phyloP scores from a whole-genome alignment of 805 yeast species.

The Metschnikowia gelsemii region DNA sequence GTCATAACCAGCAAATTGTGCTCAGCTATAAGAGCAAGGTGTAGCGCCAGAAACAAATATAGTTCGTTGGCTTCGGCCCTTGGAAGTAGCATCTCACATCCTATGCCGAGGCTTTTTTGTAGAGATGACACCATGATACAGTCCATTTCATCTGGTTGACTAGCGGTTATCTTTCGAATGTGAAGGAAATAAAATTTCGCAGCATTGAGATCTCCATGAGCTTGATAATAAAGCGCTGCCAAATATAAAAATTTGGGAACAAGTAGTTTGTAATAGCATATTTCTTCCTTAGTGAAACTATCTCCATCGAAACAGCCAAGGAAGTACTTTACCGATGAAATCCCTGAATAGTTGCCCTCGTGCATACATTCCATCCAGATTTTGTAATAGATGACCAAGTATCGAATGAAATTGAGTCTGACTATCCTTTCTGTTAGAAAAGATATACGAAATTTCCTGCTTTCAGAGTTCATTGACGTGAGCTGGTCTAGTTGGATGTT shows the following conservation, averaged over 20 bases:
- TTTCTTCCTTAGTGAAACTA: slow-evolving; percentile 39
- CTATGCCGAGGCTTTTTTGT: slow-evolving; percentile 24
- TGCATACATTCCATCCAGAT: slow-evolving; percentile 36
- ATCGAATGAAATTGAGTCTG: slow-evolving; percentile 29
- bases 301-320: slow-evolving; percentile 37
- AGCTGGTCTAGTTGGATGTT: slow-evolving; percentile 13
- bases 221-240: slow-evolving; percentile 41
- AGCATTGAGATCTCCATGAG: slow-evolving; percentile 32
- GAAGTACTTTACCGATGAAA: slow-evolving; percentile 31
- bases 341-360: slow-evolving; percentile 23
- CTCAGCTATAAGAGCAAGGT: slow-evolving; percentile 17
- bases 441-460: slow-evolving; percentile 9
- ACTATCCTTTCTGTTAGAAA: slow-evolving; percentile 19
- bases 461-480: slow-evolving; percentile 1
- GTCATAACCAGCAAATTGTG: slow-evolving; percentile 1
- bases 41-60: slow-evolving; percentile 29
- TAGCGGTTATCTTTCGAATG: slow-evolving; percentile 25
- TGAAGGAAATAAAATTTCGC: slow-evolving; percentile 42
- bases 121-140: slow-evolving; percentile 2
- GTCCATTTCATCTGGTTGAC: not conserved
- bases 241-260: slow-evolving; percentile 40
- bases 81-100: slow-evolving; percentile 24
- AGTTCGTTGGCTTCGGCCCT: slow-evolving; percentile 28
- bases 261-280: slow-evolving; percentile 34
- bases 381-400: slow-evolving; percentile 32